phyloP scores from a whole-genome alignment of 1,139 yeast genomes.

The Hyphopichia khmerensis region DNA sequence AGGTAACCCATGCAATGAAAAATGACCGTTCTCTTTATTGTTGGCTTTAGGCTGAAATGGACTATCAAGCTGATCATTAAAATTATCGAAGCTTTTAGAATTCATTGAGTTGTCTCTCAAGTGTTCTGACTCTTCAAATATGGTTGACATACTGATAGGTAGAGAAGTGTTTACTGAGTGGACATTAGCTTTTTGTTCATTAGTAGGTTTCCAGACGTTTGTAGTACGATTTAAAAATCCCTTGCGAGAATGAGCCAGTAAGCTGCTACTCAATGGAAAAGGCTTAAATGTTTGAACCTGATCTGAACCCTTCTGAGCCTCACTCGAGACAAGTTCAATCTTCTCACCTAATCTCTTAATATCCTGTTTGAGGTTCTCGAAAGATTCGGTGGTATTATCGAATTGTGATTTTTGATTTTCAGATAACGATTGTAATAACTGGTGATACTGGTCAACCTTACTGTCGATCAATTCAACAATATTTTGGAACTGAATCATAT shows the following conservation, averaged over 20 bases:
- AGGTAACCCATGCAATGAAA: conserved; percentile 20
- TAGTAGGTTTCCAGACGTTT: no score
- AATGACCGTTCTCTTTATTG: conserved; percentile 2
- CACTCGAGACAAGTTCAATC: background rate
- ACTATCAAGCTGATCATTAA: no score
- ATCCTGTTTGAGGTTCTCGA: background rate
- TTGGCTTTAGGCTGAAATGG: background rate
- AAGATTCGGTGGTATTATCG: no score
- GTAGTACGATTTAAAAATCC: no score
- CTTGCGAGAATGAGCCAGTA: no score
- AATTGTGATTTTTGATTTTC: background rate
- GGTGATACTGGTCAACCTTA: background rate
- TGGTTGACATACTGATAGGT: background rate
- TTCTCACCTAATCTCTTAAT: background rate
- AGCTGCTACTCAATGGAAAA: background rate
- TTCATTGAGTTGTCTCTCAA: background rate
- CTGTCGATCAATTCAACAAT: background rate
- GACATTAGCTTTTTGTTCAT: background rate
- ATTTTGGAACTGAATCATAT: background rate
- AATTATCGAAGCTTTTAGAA: no score
- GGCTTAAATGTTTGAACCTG: background rate
- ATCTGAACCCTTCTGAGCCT: background rate
- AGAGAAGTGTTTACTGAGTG: background rate
- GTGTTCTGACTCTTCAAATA: background rate
- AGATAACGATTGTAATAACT: background rate